phyloP scores from a whole-genome alignment of 1,284 basidiomycete species.

The Heterobasidion occidentale region DNA sequence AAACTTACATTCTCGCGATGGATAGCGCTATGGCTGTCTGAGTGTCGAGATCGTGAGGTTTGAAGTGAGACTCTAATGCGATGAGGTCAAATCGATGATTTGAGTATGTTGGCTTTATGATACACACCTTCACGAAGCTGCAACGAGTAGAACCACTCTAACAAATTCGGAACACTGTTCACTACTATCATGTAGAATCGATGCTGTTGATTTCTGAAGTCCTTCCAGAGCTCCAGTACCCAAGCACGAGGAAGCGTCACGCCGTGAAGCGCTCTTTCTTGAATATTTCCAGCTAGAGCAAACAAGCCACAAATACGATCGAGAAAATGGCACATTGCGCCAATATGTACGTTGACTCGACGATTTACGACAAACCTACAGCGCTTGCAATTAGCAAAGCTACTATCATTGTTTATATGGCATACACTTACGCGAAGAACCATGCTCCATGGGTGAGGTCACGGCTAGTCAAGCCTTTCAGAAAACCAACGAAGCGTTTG shows the following conservation, averaged over 20 bases:
- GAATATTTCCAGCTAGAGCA: conserved; percentile 3
- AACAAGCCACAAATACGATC: conserved; percentile 6
- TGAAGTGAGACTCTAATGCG: not conserved
- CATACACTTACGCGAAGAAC: not conserved
- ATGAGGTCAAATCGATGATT: not conserved
- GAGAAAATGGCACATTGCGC: conserved; percentile 4
- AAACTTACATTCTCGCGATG: not conserved
- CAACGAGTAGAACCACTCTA: not conserved
- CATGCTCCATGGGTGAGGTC: not conserved
- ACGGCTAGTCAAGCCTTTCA: not conserved
- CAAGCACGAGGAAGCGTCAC: conserved; percentile 10
- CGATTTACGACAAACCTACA: not conserved
- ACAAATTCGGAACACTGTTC: not conserved
- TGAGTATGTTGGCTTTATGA: not conserved
- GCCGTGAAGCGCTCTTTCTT: not conserved
- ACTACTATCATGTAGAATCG: not conserved
- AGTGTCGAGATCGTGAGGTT: not conserved
- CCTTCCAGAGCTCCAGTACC: conserved; percentile 4
- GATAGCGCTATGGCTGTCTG: not conserved
- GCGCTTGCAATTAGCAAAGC: not conserved
- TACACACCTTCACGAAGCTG: not conserved
- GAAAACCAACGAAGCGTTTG: not conserved
- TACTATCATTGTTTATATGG: not conserved
- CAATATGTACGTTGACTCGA: conserved; percentile 4
- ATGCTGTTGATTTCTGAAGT: not conserved